Percentiles rank a stretch among this genome's conserved stretches.
phyloP scores from a whole-genome alignment of 2,329 filamentous ascomycete species.

The Trichoderma endophyticum region DNA sequence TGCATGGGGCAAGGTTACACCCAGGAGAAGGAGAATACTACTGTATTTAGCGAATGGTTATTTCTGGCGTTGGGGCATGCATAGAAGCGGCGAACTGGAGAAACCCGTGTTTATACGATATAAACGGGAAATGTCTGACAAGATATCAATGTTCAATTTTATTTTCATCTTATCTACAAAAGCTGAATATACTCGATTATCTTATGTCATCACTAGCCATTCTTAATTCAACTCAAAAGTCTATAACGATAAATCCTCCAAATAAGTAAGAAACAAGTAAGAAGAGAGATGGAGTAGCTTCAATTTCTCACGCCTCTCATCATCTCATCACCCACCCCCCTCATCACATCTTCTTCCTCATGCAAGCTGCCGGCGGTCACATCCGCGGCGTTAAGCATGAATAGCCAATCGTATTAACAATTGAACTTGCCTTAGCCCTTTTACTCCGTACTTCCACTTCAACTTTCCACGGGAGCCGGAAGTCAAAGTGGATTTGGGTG shows the following conservation, averaged over 20 bases:
- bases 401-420: not conserved
- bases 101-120: not conserved
- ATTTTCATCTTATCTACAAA: not conserved
- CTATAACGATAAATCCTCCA: not conserved
- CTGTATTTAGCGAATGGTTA: not conserved
- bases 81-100: constrained; percentile 5
- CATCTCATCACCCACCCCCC: not conserved
- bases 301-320: not conserved
- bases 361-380: not conserved
- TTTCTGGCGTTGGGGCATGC: not conserved
- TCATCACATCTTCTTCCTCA: not conserved
- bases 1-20: not conserved
- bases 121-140: not conserved
- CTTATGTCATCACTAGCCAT: not conserved
- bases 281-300: not conserved
- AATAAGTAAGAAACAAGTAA: not conserved
- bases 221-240: not conserved
- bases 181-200: not conserved
- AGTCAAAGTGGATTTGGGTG: not conserved
- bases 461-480: not conserved
- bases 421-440: not conserved
- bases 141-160: not conserved
- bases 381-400: not conserved
- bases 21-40: constrained; percentile 5
- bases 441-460: not conserved